These are phyloP conservation scores for Hypoxylon sp. DNA, from an alignment of 2,329 filamentous ascomycete genomes.

Conservation along the genomic window DNA sequence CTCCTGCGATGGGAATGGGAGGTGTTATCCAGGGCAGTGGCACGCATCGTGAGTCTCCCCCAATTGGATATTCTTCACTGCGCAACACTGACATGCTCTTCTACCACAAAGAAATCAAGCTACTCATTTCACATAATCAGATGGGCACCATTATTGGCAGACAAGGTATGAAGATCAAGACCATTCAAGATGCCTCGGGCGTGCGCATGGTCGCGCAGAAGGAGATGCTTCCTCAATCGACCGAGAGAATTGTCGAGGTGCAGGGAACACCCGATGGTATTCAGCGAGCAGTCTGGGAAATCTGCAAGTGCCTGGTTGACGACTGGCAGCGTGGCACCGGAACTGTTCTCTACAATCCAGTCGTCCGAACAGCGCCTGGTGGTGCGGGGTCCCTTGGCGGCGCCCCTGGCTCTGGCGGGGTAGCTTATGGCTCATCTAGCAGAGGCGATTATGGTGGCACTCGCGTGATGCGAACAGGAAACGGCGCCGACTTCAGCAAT, in stretches of 20 bases:
- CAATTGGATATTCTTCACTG: constrained; percentile 24
- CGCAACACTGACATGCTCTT: constrained; percentile 47
- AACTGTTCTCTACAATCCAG: constrained; percentile 97
- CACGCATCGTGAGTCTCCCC: constrained; percentile 84
- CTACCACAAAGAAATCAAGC: constrained; percentile 81
- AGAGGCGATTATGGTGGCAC: constrained; percentile 72
- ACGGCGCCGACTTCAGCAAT: constrained; percentile 97
- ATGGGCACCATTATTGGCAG: constrained; percentile 99
- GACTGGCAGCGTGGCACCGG: constrained; percentile 98
- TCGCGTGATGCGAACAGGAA: constrained; percentile 94
- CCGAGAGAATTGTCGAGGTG: constrained; percentile 96
- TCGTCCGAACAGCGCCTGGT: constrained; percentile 84
- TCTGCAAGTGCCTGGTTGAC: constrained; percentile 97
- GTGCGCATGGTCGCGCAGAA: constrained; percentile 99
- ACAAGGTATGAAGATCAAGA: constrained; percentile 98
- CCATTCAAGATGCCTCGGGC: constrained; percentile 96
- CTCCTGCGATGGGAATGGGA: constrained; percentile 96
- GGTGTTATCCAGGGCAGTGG: constrained; percentile 88
- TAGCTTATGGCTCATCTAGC: constrained; percentile 62
- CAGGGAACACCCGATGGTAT: constrained; percentile 96
- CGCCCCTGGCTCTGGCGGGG: constrained; percentile 59
- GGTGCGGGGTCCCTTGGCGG: constrained; percentile 62
- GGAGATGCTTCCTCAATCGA: constrained; percentile 99
- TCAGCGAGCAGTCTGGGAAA: constrained; percentile 97
- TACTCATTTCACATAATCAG: constrained; percentile 99